Conservation (phyloP, 768 basidiomycete genomes). For the Auricularia sp. region DNA sequence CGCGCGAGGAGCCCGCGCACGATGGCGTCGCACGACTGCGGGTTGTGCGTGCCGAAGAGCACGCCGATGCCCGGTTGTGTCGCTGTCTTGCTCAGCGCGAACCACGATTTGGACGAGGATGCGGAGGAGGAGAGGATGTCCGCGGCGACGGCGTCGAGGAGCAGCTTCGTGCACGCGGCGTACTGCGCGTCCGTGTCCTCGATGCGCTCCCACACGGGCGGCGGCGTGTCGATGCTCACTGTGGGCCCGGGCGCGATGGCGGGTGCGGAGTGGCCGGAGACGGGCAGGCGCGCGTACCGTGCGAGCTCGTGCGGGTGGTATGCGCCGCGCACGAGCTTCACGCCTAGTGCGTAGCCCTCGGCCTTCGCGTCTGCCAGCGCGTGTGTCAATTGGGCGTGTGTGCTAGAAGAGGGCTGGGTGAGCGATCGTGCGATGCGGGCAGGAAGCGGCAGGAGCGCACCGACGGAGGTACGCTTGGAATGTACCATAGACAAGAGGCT, state of each 20-base stretch:
- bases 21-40: slow-evolving; percentile 52
- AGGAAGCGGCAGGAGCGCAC: slow-evolving; percentile 24
- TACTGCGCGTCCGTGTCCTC: slow-evolving; percentile 65
- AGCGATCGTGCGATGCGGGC: not conserved
- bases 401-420: not conserved
- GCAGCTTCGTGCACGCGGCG: slow-evolving; percentile 44
- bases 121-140: slow-evolving; percentile 28
- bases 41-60: slow-evolving; percentile 84
- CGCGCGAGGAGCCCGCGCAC: slow-evolving; percentile 45
- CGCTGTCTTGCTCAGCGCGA: not conserved
- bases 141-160: slow-evolving; percentile 46
- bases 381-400: slow-evolving; percentile 31
- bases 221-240: slow-evolving; percentile 44
- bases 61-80: slow-evolving; percentile 41
- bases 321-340: slow-evolving; percentile 89
- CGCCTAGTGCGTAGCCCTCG: slow-evolving; percentile 66
- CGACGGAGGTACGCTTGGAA: slow-evolving; percentile 83
- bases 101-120: not conserved
- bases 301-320: slow-evolving; percentile 72
- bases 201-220: slow-evolving; percentile 65
- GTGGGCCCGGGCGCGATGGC: slow-evolving; percentile 15
- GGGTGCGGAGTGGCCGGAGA: slow-evolving; percentile 5
- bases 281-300: slow-evolving; percentile 26
- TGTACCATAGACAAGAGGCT: slow-evolving; percentile 73
- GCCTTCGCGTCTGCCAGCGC: slow-evolving; percentile 54